phyloP scores from a whole-genome alignment of 2,329 filamentous ascomycete species.

The Cercospora sesami region DNA sequence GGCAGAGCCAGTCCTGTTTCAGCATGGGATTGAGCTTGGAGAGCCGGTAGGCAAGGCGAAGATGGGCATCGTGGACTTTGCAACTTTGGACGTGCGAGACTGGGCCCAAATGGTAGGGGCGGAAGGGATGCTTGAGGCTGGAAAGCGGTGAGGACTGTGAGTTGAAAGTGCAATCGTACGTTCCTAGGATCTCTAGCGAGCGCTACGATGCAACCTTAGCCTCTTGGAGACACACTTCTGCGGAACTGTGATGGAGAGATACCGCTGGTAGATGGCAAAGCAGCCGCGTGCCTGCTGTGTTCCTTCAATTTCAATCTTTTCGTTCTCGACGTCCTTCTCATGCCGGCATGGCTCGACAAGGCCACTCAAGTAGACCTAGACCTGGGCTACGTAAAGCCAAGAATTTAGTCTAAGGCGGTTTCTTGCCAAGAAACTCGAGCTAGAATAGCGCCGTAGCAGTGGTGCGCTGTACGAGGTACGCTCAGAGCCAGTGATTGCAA shows the following conservation, averaged over 20 bases:
- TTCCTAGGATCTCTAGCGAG: neutral
- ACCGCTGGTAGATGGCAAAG: neutral
- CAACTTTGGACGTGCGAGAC: neutral
- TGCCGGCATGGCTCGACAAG: no score
- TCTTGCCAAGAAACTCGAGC: neutral
- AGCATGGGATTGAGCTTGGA: constrained; percentile 18
- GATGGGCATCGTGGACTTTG: neutral
- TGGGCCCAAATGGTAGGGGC: neutral
- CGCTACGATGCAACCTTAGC: no score
- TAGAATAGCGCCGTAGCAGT: neutral
- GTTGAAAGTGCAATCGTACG: neutral
- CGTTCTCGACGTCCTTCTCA: no score
- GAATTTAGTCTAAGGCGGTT: neutral
- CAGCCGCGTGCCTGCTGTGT: no score
- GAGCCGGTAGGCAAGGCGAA: neutral
- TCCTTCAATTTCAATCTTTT: no score
- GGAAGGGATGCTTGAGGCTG: neutral
- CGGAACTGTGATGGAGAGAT: neutral
- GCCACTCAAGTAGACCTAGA: no score
- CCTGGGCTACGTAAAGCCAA: neutral
- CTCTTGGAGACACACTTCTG: neutral
- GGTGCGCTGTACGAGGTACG: neutral
- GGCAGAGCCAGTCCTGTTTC: constrained; percentile 16
- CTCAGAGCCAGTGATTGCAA: no score
- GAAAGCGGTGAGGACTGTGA: neutral